These are phyloP conservation scores for Gossypium thurberi DNA, from an alignment of 345 rosid genomes.

Conservation along the genomic window DNA sequence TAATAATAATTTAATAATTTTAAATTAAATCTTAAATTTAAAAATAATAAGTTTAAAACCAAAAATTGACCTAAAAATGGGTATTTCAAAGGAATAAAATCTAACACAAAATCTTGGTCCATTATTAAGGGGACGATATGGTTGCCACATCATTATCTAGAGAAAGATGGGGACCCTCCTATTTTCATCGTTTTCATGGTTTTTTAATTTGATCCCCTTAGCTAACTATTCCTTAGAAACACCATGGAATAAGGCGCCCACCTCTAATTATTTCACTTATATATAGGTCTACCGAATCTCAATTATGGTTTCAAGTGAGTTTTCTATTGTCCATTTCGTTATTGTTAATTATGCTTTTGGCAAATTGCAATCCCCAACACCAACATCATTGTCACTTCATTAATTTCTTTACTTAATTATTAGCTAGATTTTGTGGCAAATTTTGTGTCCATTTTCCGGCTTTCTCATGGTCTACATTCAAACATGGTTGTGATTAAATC, in stretches of 20 bases:
- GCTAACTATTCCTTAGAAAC: not conserved
- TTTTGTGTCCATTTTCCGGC: not conserved
- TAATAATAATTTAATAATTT: too few relatives aligned
- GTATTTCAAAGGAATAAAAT: conserved; percentile 25
- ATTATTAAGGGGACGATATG: conserved; percentile 19
- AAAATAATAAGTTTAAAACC: conserved; percentile 20
- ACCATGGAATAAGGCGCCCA: not conserved
- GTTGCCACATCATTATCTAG: conserved; percentile 1
- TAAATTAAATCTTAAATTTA: not conserved
- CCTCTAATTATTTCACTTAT: not conserved
- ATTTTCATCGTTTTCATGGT: not conserved
- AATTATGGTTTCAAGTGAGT: not conserved
- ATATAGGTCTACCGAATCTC: not conserved
- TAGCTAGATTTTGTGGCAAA: not conserved
- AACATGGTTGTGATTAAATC: not conserved
- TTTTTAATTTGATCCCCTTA: not conserved
- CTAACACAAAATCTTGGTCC: conserved; percentile 23
- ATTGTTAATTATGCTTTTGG: not conserved
- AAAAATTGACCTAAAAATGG: conserved; percentile 22
- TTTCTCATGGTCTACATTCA: not conserved
- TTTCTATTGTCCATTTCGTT: not conserved
- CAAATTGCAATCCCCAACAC: not conserved
- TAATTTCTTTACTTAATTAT: not conserved
- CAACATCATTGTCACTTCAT: not conserved
- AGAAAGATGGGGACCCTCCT: not conserved